These are phyloP conservation scores for Aspergillus saccharolyticus DNA, from an alignment of 495 filamentous ascomycete genomes.

Conservation along the genomic window DNA sequence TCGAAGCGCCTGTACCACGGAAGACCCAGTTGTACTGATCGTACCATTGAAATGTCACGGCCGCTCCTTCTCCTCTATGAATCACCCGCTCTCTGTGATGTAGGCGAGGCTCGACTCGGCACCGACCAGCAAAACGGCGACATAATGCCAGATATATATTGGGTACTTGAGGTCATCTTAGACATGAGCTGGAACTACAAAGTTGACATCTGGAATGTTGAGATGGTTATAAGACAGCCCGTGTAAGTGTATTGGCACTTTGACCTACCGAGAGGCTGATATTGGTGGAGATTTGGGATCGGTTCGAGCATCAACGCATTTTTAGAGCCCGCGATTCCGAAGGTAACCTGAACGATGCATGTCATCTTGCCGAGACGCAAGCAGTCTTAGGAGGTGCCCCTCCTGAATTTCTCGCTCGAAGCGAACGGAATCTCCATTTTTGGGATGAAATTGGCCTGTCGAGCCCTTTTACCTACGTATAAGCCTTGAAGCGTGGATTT, in stretches of 20 bases:
- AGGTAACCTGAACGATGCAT: conserved; percentile 27
- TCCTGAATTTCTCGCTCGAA: conserved; percentile 26
- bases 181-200: conserved; percentile 34
- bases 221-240: conserved; percentile 35
- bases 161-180: conserved; percentile 39
- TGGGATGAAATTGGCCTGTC: conserved; percentile 16
- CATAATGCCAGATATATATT: conserved; percentile 34
- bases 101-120: conserved; percentile 28
- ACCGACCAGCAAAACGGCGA: conserved; percentile 24
- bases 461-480: no score
- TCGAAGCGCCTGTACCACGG: conserved; percentile 21
- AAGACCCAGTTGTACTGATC: conserved; percentile 20
- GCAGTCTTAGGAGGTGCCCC: conserved; percentile 37
- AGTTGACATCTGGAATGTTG: conserved; percentile 42
- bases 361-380: conserved; percentile 39
- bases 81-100: conserved; percentile 26
- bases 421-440: conserved; percentile 20
- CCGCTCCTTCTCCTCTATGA: conserved; percentile 18
- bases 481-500: no score
- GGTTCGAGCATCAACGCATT: conserved; percentile 36
- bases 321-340: conserved; percentile 36
- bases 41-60: conserved; percentile 23
- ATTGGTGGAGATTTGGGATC: conserved; percentile 37
- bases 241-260: not conserved
- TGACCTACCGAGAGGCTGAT: conserved; percentile 7